phyloP scores from a whole-genome alignment of 2,329 filamentous ascomycete species.

The Capronia epimyces region DNA sequence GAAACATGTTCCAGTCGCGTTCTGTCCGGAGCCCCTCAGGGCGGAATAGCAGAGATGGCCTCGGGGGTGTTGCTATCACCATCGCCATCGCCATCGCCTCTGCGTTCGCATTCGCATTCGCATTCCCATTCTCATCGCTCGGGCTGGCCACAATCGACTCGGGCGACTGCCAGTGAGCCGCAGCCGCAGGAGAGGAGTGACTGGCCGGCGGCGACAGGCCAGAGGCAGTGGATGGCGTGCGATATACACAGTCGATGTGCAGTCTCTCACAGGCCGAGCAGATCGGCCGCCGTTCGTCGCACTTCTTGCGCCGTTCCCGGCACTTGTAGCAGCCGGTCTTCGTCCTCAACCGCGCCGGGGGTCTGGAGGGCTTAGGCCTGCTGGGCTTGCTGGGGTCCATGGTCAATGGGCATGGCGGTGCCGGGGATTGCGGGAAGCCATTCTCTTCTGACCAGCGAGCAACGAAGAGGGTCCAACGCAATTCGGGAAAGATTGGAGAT shows the following conservation, averaged over 20 bases:
- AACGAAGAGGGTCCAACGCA: too few relatives aligned
- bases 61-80: background rate
- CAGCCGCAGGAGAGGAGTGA: background rate
- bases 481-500: too few relatives aligned
- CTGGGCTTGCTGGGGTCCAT: slow-evolving; percentile 2
- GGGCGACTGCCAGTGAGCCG: background rate
- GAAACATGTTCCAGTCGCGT: slow-evolving; percentile 21
- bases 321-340: slow-evolving; percentile 24
- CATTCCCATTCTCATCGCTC: too few relatives aligned
- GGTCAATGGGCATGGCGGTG: background rate
- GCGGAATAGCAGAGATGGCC: slow-evolving; percentile 4
- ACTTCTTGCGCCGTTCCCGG: slow-evolving; percentile 27
- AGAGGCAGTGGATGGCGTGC: slow-evolving; percentile 4
- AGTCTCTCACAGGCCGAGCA: slow-evolving; percentile 28
- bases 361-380: slow-evolving; percentile 6
- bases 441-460: too few relatives aligned
- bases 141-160: background rate
- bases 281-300: slow-evolving; percentile 31
- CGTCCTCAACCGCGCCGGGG: slow-evolving; percentile 19
- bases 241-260: slow-evolving; percentile 29
- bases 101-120: too few relatives aligned
- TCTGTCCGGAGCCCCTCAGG: slow-evolving; percentile 13
- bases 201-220: background rate
- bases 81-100: background rate
- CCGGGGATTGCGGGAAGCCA: background rate